Evolutionary conservation across 805 yeast species (phyloP).

Genomic region (Saturnispora serradocipensis): DNA sequence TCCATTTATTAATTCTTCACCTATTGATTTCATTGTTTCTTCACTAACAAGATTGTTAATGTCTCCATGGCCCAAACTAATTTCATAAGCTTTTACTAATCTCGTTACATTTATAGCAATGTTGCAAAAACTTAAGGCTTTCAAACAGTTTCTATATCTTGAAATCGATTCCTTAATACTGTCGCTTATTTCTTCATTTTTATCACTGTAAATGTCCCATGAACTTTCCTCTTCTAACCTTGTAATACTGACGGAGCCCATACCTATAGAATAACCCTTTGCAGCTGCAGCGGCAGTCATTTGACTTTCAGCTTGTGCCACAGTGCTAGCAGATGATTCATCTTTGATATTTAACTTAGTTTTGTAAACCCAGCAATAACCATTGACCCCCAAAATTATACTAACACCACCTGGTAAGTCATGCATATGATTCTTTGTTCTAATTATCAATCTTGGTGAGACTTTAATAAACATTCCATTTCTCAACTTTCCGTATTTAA

Average conservation of each 20-base stretch:
- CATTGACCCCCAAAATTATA: conserved; percentile 87
- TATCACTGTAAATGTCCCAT: conserved; percentile 90
- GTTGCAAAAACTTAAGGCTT: conserved; percentile 74
- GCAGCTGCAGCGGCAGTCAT: conserved; percentile 23
- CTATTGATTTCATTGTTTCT: conserved; percentile 64
- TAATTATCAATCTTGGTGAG: conserved; percentile 72
- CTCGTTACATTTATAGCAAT: conserved; percentile 81
- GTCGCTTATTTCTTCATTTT: conserved; percentile 63
- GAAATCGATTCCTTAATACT: conserved; percentile 65
- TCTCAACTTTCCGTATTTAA: conserved; percentile 90
- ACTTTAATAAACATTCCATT: conserved; percentile 79
- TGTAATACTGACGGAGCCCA: conserved; percentile 62
- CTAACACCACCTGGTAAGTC: conserved; percentile 91
- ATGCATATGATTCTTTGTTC: conserved; percentile 82
- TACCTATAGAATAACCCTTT: conserved; percentile 41
- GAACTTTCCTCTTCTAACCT: conserved; percentile 81
- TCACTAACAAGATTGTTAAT: conserved; percentile 65
- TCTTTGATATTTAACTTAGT: conserved; percentile 29
- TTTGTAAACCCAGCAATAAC: conserved; percentile 86
- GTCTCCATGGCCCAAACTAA: conserved; percentile 66
- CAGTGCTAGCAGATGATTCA: conserved; percentile 1
- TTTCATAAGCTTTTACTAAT: conserved; percentile 76
- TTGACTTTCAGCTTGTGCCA: conserved; percentile 30
- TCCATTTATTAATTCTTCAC: conserved; percentile 58
- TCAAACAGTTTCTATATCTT: conserved; percentile 75